A percentile compares a stretch with the other conserved stretches of the same genome.
Evolutionary conservation across 1,284 basidiomycete genomes (phyloP).

Genomic region (Trichosporon sp.): DNA sequence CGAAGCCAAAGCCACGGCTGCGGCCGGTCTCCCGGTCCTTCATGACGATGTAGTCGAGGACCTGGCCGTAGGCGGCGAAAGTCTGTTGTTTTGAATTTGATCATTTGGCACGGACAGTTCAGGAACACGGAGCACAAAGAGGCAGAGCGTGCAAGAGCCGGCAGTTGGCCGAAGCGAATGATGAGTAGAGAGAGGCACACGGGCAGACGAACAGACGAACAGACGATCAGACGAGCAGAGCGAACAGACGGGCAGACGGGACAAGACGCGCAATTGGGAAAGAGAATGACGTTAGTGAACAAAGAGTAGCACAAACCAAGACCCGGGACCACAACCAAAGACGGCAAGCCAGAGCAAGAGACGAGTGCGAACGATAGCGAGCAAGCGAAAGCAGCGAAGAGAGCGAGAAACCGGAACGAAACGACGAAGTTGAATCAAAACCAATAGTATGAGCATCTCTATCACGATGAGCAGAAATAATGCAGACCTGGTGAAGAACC

Average conservation of each 20-base stretch:
- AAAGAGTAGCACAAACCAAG: slow-evolving; percentile 6
- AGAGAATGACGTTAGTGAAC: slow-evolving; percentile 11
- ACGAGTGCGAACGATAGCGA: slow-evolving; percentile 10
- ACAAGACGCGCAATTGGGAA: background rate
- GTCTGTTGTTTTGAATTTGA: slow-evolving; percentile 39
- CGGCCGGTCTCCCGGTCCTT: slow-evolving; percentile 95
- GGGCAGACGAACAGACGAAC: slow-evolving; percentile 28
- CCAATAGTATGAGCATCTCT: slow-evolving; percentile 66
- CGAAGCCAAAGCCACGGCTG: slow-evolving; percentile 95
- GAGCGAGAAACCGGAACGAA: slow-evolving; percentile 21
- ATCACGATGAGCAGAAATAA: slow-evolving; percentile 62
- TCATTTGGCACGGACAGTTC: slow-evolving; percentile 20
- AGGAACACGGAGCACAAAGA: slow-evolving; percentile 21
- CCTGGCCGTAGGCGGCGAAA: slow-evolving; percentile 55
- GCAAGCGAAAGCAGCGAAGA: slow-evolving; percentile 10
- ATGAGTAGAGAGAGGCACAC: slow-evolving; percentile 27
- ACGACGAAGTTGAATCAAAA: slow-evolving; percentile 37
- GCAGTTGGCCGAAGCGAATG: slow-evolving; percentile 16
- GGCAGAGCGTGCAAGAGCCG: slow-evolving; percentile 26
- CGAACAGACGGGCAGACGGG: slow-evolving; percentile 15
- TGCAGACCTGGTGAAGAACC: slow-evolving; percentile 71
- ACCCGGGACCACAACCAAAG: slow-evolving; percentile 15
- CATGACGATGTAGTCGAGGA: slow-evolving; percentile 79
- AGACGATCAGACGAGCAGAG: slow-evolving; percentile 26
- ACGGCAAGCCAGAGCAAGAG: slow-evolving; percentile 22